These are phyloP conservation scores for Nymphaea colorata DNA, from an alignment of 164 flowering plant genomes.

Conservation along the genomic window DNA sequence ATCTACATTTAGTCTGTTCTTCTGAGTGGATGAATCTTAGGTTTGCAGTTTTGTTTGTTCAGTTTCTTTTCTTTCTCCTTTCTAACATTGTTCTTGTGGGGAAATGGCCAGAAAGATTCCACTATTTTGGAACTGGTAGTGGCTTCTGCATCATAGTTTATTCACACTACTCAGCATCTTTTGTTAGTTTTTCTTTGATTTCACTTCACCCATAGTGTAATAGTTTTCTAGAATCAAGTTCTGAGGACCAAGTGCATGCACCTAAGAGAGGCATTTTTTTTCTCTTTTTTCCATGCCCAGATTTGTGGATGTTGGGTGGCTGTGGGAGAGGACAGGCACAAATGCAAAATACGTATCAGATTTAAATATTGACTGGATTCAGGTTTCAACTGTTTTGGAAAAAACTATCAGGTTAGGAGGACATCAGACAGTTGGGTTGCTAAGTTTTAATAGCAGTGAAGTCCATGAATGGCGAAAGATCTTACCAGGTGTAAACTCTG, in stretches of 20 bases:
- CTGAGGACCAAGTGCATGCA: background rate
- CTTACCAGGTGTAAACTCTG: slow-evolving; percentile 15
- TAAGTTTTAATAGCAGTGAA: slow-evolving; percentile 39
- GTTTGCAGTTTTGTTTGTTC: background rate
- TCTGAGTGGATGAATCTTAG: slow-evolving; percentile 2
- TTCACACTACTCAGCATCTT: background rate
- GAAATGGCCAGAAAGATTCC: background rate
- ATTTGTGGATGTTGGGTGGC: slow-evolving; percentile 32
- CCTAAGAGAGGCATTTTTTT: background rate
- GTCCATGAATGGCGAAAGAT: slow-evolving; percentile 23
- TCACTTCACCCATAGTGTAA: background rate
- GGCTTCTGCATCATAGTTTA: background rate
- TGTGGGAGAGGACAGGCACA: slow-evolving; percentile 22
- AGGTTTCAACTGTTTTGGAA: slow-evolving; percentile 15
- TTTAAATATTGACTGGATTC: slow-evolving; percentile 28
- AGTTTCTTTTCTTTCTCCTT: background rate
- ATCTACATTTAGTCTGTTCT: background rate
- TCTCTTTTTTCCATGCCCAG: slow-evolving; percentile 25
- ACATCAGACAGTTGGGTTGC: slow-evolving; percentile 27
- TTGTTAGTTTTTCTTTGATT: background rate
- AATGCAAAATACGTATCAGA: slow-evolving; percentile 34
- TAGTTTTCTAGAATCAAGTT: background rate
- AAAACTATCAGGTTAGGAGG: slow-evolving; percentile 11
- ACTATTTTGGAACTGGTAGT: background rate
- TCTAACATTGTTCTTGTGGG: background rate